Evolutionary conservation across 305 asterid genomes (phyloP).

Genomic region (Ilex paraguariensis): DNA sequence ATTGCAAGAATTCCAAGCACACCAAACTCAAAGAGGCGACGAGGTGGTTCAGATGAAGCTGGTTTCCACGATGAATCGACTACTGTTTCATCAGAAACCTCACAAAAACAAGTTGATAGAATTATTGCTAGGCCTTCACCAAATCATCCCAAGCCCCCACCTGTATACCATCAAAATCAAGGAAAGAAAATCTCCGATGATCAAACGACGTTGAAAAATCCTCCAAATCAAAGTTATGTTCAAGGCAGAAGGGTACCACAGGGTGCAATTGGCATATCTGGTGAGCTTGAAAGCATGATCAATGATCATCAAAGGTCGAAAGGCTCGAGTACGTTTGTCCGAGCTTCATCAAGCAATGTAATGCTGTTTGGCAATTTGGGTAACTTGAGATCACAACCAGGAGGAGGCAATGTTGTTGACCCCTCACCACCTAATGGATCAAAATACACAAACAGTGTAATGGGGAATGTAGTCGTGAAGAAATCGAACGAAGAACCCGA

Average conservation of each 20-base stretch:
- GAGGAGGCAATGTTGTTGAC: slow-evolving; percentile 16
- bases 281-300: slow-evolving; percentile 75
- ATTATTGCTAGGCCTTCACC: slow-evolving; percentile 59
- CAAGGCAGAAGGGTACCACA: slow-evolving; percentile 29
- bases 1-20: slow-evolving; percentile 31
- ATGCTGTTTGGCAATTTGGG: slow-evolving; percentile 63
- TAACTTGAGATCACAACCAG: slow-evolving; percentile 31
- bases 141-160: slow-evolving; percentile 26
- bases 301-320: slow-evolving; percentile 54
- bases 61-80: not conserved
- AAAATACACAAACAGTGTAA: slow-evolving; percentile 40
- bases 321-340: slow-evolving; percentile 39
- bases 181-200: slow-evolving; percentile 5
- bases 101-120: slow-evolving; percentile 31
- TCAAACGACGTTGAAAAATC: not conserved
- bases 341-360: slow-evolving; percentile 72
- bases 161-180: slow-evolving; percentile 17
- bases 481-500: slow-evolving; percentile 29
- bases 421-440: slow-evolving; percentile 14
- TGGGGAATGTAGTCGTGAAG: slow-evolving; percentile 42
- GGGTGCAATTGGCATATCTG: slow-evolving; percentile 46
- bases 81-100: not conserved
- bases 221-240: not conserved
- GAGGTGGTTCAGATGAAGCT: slow-evolving; percentile 20
- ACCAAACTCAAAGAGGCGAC: slow-evolving; percentile 29